Evolutionary conservation across 1,139 yeast species (phyloP), one percentile per base, ranked within the genome.

Genomic region (Pichia norvegensis): DNA sequence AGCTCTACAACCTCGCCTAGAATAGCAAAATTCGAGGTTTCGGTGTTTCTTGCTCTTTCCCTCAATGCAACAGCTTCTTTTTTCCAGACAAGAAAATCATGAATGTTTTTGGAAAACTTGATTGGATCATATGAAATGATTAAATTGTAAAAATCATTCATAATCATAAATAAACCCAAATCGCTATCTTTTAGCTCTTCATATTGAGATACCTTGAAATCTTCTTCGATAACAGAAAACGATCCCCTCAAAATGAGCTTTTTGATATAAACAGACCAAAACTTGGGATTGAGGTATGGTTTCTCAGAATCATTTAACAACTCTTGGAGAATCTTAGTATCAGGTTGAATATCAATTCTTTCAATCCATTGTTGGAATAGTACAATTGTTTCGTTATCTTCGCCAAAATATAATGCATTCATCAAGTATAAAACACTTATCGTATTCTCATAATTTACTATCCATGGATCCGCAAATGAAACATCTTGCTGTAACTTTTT

Each of bases 181-280:
- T 64, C 70, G 0, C 46, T 41, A 0, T 55, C 53, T 48, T 63
- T 51, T 29, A 76, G 59, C 38, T 67, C 73, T 36, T 68, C 66
- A 54, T 61, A 77, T 20, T 67, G 63, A 31, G 69, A 73, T 40
- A 66, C 66, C 38, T 62, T 65, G 43, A 74, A 67, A 7, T 74
- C 78, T 48, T 66, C 71, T 2, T 70, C 63, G 1, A 85, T 81
- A 49, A 78, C 80, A 1, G 67, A 63, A 49, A 80, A 73, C 41
- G 80, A 64, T 0, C 95, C 95, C 58, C 95, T 71, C 4, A 77
- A 57, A 1, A 82, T 59, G 40, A 81, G 61, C 54, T 76, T 81
- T 46, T 75, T 72, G 33, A 85, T 51, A 47, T 78, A 74, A 29
- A 69, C 63, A 29, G 69, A 73, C 94, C 94, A 86, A 57, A 83